Evolutionary conservation across 306 rosid genomes (phyloP).

Genomic region (Quercus alba): DNA sequence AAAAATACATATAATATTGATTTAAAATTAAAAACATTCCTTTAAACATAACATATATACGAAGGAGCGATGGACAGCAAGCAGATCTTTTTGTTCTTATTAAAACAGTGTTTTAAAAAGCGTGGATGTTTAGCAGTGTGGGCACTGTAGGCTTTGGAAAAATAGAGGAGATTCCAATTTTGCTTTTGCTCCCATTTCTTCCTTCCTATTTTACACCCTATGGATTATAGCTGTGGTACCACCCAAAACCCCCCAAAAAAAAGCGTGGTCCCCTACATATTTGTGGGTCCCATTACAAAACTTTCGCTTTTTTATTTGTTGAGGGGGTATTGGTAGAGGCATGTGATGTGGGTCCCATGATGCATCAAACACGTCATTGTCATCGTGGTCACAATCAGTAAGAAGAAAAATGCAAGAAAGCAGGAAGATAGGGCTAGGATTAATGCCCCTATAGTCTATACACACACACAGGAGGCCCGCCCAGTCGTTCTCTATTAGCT

Average conservation of each 20-base stretch:
- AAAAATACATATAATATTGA: no score
- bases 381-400: constrained; percentile 38
- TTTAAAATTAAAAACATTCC: no score
- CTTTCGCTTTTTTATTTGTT: constrained; percentile 3
- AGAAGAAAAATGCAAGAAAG: constrained; percentile 30
- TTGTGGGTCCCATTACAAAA: constrained; percentile 29
- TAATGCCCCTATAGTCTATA: constrained; percentile 5
- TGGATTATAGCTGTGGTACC: constrained; percentile 8
- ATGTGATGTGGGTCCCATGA: constrained; percentile 55
- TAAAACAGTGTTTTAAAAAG: no score
- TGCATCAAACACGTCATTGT: constrained; percentile 34
- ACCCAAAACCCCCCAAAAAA: not conserved
- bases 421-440: constrained; percentile 28
- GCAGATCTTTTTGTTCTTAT: no score
- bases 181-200: not conserved
- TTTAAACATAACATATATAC: no score
- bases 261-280: constrained; percentile 23
- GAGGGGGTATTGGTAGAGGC: constrained; percentile 34
- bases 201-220: not conserved
- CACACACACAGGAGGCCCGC: not conserved
- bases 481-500: no score
- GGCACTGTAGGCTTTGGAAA: not conserved
- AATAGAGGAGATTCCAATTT: constrained; percentile 16
- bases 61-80: no score
- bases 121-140: not conserved